Base-by-base conservation (phyloP, 495 filamentous ascomycete genomes). In the Chaetomidium leptoderma region DNA sequence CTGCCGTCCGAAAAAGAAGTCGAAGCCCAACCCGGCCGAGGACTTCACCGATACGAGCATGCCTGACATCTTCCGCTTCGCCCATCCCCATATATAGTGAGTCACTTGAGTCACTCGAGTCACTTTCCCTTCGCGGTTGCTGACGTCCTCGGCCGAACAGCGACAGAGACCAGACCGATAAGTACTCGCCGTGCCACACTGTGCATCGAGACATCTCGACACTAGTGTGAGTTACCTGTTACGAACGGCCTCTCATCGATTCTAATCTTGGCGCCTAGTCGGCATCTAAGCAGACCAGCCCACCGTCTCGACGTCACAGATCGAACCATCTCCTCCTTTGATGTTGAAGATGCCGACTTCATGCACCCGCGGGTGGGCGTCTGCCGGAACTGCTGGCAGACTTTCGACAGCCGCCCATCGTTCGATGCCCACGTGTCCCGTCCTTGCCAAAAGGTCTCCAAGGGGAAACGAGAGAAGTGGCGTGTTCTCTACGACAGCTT, bases 401-500 rank as follows among this genome's bases (percentile, higher is more conserved):
- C 57, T 3, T 72, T 67, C 30, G 6, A 7, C 40, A 51, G 66
- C 24, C 64, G 60, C 10, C 23, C 49, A 4, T 53, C 48, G 0
- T 71, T 72, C 37, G 61, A 64, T 1, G 9, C 21, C 9, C 70
- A 72, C 50, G 16, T 63, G 4, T 56, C 51, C n/a, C 40, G 16
- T 10, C 14, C 35, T 17, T 72, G 70, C 45, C 53, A 63, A 1
- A 67, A 62, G 53, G 66, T 69, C 5, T 72, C 70, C 26, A 70
- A 67, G 40, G 70, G 68, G 8, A 71, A 71, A 49, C 45, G 60
- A 33, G 66, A 72, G 58, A 70, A 72, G 40, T 72, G 68, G 64
- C 61, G 61, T 13, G 57, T 70, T n/a, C 51, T 72, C 4, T 49
- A 46, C 26, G 59, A 71, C 23, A 63, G 55, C 35, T 69, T 72